Conservation (phyloP, 129 eudicot genomes). For the Dittrichia graveolens region DNA sequence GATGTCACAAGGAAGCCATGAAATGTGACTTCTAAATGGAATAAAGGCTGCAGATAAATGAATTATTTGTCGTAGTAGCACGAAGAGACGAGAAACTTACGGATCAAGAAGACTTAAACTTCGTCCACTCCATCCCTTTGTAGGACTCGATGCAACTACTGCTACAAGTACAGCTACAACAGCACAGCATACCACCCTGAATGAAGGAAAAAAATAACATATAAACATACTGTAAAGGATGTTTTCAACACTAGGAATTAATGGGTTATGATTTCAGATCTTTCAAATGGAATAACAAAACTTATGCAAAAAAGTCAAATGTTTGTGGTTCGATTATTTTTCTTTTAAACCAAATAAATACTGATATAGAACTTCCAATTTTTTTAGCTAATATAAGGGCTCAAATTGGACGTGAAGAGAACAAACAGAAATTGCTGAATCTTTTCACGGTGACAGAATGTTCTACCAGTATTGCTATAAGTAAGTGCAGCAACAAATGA, state of each 20-base stretch:
- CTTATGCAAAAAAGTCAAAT: neutral
- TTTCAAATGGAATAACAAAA: conserved; percentile 13
- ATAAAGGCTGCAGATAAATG: neutral
- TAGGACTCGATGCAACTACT: conserved; percentile 97
- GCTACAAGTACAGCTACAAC: conserved; percentile 84
- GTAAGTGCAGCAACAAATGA: conserved; percentile 10
- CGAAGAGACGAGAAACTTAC: conserved; percentile 49
- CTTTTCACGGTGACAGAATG: conserved; percentile 2
- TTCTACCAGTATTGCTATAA: neutral
- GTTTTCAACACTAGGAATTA: conserved; percentile 1
- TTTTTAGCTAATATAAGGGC: conserved; percentile 22
- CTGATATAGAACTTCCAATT: neutral
- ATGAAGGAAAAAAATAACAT: conserved; percentile 4
- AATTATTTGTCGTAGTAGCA: neutral
- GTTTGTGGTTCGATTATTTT: neutral
- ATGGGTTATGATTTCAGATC: neutral
- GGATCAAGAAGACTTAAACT: conserved; percentile 98
- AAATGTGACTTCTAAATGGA: too few species aligned
- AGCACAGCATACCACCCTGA: conserved; percentile 84
- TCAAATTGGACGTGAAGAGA: neutral
- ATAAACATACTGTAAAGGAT: conserved; percentile 7
- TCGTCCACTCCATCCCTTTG: conserved; percentile 99
- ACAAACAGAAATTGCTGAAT: neutral
- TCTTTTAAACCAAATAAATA: neutral
- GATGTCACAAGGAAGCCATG: too few species aligned